These are phyloP conservation scores for Physocladia obscura DNA, from an alignment of 192 early-diverging fungal species.

Conservation along the genomic window DNA sequence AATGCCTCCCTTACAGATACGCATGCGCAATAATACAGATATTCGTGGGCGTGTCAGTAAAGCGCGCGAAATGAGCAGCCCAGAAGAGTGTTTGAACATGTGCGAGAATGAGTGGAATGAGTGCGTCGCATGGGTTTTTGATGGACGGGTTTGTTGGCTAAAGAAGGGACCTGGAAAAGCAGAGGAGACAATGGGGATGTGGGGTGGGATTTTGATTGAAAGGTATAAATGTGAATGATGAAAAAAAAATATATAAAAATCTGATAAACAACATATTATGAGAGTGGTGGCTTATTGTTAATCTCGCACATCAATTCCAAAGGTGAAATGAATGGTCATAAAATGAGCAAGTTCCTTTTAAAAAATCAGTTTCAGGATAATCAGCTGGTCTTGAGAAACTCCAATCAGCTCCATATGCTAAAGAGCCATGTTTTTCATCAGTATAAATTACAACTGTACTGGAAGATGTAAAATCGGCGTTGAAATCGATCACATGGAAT, in stretches of 20 bases:
- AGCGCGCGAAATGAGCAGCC: not conserved
- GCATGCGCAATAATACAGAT: constrained; percentile 4
- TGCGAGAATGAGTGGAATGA: constrained; percentile 12
- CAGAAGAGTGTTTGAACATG: not conserved
- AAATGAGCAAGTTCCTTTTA: constrained; percentile 58
- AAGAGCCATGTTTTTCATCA: constrained; percentile 37
- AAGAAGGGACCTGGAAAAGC: constrained; percentile 20
- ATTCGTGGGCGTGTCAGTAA: not conserved
- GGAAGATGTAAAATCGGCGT: constrained; percentile 24
- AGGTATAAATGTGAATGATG: constrained; percentile 23
- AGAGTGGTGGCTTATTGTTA: too few species aligned
- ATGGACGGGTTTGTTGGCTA: constrained; percentile 3
- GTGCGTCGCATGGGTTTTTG: constrained; percentile 29
- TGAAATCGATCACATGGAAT: constrained; percentile 73
- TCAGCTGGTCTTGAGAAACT: constrained; percentile 9
- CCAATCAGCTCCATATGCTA: constrained; percentile 59
- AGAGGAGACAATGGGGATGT: constrained; percentile 16
- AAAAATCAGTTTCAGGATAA: not conserved
- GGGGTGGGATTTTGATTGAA: constrained; percentile 25
- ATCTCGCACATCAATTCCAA: constrained; percentile 45
- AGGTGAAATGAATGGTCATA: constrained; percentile 55
- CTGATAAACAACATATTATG: too few species aligned
- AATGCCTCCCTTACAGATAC: not conserved
- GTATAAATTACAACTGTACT: constrained; percentile 7
- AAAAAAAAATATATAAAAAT: too few species aligned